Evolutionary conservation across 208 protist species (phyloP), one percentile per base, ranked within the genome.

Genomic region (Angomonas ambiguus): DNA sequence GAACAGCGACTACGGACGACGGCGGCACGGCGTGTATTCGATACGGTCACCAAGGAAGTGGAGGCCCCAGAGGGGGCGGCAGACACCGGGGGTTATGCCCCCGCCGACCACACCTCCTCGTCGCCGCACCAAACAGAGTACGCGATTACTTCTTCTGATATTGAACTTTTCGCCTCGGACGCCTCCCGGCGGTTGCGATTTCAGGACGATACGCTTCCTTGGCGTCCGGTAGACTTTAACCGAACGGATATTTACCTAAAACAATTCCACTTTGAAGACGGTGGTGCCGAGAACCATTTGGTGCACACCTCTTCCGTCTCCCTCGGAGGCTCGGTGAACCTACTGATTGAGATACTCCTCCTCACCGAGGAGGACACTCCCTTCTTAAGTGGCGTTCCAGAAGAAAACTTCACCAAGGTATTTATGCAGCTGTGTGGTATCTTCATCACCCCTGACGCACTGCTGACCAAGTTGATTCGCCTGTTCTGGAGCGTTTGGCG

Each of bases 151-250:
- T 69, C 72, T 30, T 48, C 61, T 13, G 79, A 85, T 30, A 31
- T 81, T 27, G 74, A 80, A 69, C 74, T 81, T 2, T 60, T 87
- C n/a, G 71, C 55, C 25, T 58, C 55, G 3, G 84, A 91, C 34
- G 42, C 63, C 0, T 77, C 76, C 13, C 69, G 84, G 25, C 80
- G 74, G 1, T 65, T 63, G 4, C 76, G 77, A 20, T 69, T 83
- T 30, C 62, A 76, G 11, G 79, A 91, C 61, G 84, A 87, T 72
- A 87, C 73, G n/a, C 57, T 87, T 42, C 80, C 81, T 6, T 91
- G 84, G 81, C 69, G 78, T 1, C 72, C 77, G 0, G 74, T 87
- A 31, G 76, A 82, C 67, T 87, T 80, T 42, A 61, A 69, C 38
- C 30, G 57, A 2, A 72, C 42, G 0, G 62, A 66, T 13, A 77